phyloP scores from a whole-genome alignment of 768 basidiomycete species.

The Serendipita indica region DNA sequence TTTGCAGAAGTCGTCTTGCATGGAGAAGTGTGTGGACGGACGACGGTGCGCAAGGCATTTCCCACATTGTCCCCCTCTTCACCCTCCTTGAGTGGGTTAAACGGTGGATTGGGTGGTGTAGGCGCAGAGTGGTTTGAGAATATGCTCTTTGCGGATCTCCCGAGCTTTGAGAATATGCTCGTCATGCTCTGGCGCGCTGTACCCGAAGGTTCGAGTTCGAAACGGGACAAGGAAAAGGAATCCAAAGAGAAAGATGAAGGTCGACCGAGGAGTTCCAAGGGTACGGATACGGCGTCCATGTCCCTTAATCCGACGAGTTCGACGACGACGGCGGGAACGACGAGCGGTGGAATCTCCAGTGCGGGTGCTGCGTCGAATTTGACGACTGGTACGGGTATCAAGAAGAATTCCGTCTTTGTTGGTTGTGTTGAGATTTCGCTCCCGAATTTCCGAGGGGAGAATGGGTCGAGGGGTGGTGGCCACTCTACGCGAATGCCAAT shows the following conservation, averaged over 20 bases:
- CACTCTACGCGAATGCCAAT: conserved; percentile 27
- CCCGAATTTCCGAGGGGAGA: conserved; percentile 61
- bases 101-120: neutral
- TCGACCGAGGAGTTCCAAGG: conserved; percentile 7
- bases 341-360: conserved; percentile 8
- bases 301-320: neutral
- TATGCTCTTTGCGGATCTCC: conserved; percentile 60
- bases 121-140: conserved; percentile 60
- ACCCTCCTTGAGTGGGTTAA: neutral
- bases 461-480: conserved; percentile 72
- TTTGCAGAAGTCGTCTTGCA: conserved; percentile 55
- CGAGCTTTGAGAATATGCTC: conserved; percentile 59
- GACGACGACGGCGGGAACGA: neutral
- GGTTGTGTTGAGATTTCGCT: conserved; percentile 54
- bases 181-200: conserved; percentile 49
- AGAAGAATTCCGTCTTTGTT: conserved; percentile 39
- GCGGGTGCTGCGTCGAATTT: conserved; percentile 35
- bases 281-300: neutral
- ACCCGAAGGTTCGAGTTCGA: neutral
- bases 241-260: neutral
- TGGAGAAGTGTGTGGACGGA: conserved; percentile 60
- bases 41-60: conserved; percentile 43
- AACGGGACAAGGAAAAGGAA: conserved; percentile 10
- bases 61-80: neutral
- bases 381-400: conserved; percentile 32